Conservation (phyloP, 352 stramenopile species). For the Thalassiosira hispida region DNA sequence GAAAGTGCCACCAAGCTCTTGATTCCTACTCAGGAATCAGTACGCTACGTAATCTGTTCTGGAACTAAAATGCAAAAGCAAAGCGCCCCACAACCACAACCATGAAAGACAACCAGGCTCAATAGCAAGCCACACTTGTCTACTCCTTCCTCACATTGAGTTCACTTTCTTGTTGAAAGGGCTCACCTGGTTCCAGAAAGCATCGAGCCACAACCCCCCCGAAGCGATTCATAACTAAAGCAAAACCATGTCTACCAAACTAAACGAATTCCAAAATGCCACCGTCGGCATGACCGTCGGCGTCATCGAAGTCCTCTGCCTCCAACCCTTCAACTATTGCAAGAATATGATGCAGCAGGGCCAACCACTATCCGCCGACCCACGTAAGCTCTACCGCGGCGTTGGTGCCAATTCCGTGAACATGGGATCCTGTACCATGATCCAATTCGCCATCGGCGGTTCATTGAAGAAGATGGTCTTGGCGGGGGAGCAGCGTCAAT, state of each 20-base stretch:
- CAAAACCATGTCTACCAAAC: slow-evolving; percentile 81
- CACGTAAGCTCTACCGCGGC: slow-evolving; percentile 77
- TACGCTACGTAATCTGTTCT: no score
- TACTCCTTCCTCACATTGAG: no score
- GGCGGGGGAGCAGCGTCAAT: slow-evolving; percentile 45
- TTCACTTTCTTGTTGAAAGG: no score
- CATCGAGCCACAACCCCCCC: no score
- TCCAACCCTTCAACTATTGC: slow-evolving; percentile 86
- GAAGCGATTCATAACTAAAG: no score
- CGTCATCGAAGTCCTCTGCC: slow-evolving; percentile 81
- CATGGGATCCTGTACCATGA: slow-evolving; percentile 86
- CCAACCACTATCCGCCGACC: slow-evolving; percentile 75
- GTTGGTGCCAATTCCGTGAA: slow-evolving; percentile 82
- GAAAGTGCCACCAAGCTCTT: no score
- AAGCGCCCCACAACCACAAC: no score
- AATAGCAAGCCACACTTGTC: no score
- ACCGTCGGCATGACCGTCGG: slow-evolving; percentile 84
- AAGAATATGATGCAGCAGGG: slow-evolving; percentile 86
- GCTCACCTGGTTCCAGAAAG: no score
- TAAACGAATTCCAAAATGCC: slow-evolving; percentile 84
- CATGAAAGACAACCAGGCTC: no score
- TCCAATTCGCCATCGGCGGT: slow-evolving; percentile 84
- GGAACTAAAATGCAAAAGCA: no score
- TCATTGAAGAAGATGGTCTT: slow-evolving; percentile 71
- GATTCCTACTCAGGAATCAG: no score